Evolutionary conservation across 129 eudicot species (phyloP).

Genomic region (Artemisia tridentata): DNA sequence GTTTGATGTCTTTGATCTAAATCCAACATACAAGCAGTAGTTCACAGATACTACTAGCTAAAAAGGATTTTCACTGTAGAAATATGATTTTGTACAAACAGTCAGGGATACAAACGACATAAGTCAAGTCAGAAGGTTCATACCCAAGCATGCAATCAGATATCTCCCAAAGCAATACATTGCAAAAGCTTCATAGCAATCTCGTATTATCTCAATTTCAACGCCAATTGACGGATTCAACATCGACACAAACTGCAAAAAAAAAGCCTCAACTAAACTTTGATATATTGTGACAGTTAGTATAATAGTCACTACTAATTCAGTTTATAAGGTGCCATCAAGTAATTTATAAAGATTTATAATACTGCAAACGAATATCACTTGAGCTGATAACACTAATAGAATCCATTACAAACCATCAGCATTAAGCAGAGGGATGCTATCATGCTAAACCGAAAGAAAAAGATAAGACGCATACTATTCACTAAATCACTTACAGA

Average conservation of each 20-base stretch:
- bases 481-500: conserved; percentile 67
- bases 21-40: background rate
- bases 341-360: too few species aligned
- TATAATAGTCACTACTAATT: too few species aligned
- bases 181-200: conserved; percentile 97
- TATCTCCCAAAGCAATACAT: conserved; percentile 99
- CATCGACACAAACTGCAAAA: conserved; percentile 79
- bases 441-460: background rate
- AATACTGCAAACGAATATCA: background rate
- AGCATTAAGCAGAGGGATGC: background rate
- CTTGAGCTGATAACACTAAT: background rate
- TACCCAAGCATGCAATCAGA: conserved; percentile 96
- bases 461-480: background rate
- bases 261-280: conserved; percentile 2
- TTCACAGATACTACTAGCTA: background rate
- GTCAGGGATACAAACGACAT: background rate
- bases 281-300: background rate
- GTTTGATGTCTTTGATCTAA: too few species aligned
- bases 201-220: conserved; percentile 80
- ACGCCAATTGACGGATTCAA: conserved; percentile 83
- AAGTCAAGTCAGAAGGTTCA: conserved; percentile 15
- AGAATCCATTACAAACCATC: too few species aligned
- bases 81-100: too few species aligned
- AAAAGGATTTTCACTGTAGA: background rate
- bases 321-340: background rate